Conservation (phyloP, 495 filamentous ascomycete genomes). For the Chaetomium cochliodes region DNA sequence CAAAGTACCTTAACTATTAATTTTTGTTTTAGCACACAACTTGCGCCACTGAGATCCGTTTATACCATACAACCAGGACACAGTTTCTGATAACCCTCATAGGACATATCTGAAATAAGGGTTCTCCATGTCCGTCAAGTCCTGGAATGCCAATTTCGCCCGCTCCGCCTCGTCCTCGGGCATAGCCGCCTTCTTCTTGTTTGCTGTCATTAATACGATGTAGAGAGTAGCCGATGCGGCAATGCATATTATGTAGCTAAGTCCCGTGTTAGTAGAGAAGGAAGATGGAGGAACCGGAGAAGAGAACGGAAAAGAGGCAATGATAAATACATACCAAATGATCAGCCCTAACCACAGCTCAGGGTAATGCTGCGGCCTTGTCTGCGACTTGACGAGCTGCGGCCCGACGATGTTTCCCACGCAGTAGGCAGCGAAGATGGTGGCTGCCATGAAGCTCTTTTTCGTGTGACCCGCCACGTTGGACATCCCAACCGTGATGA, state of each 20-base stretch:
- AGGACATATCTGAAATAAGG: constrained; percentile 70
- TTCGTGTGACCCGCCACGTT: constrained; percentile 79
- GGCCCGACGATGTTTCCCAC: constrained; percentile 71
- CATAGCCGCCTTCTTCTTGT: constrained; percentile 45
- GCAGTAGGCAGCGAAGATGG: constrained; percentile 72
- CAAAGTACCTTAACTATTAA: neutral
- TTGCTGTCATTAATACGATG: constrained; percentile 56
- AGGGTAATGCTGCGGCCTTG: constrained; percentile 63
- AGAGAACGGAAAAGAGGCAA: neutral
- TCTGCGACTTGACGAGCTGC: constrained; percentile 63
- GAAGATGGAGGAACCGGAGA: neutral
- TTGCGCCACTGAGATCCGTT: neutral
- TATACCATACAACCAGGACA: neutral
- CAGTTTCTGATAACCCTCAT: constrained; percentile 27
- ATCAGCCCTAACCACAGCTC: constrained; percentile 68
- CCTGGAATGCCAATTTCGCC: constrained; percentile 65
- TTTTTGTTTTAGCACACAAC: neutral
- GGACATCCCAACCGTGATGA: constrained; percentile 65
- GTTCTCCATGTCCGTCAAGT: constrained; percentile 76
- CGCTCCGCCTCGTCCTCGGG: constrained; percentile 59
- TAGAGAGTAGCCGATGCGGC: constrained; percentile 55
- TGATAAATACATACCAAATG: constrained; percentile 53
- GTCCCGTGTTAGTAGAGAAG: neutral
- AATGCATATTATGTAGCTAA: constrained; percentile 70
- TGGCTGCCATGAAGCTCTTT: constrained; percentile 69